phyloP scores from a whole-genome alignment of 2,329 filamentous ascomycete species.

The Zymoseptoria ardabiliae region DNA sequence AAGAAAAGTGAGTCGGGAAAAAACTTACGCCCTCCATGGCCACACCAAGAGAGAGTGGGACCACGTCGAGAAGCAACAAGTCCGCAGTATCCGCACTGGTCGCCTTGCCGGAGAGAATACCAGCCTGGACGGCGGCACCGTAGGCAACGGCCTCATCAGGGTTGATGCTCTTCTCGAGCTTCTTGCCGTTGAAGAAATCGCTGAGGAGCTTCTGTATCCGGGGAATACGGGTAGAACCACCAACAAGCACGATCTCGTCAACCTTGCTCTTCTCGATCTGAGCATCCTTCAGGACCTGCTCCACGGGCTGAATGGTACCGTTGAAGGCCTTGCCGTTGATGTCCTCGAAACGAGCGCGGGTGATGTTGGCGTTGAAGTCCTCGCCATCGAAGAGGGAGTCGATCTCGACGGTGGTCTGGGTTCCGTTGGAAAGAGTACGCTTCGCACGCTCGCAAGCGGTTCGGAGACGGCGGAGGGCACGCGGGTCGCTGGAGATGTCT shows the following conservation, averaged over 20 bases:
- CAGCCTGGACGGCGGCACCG: slow-evolving; percentile 96
- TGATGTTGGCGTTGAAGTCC: slow-evolving; percentile 95
- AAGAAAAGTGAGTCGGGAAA: slow-evolving; percentile 57
- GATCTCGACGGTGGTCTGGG: slow-evolving; percentile 96
- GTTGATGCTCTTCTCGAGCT: slow-evolving; percentile 99
- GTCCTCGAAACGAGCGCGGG: slow-evolving; percentile 97
- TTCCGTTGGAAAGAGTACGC: slow-evolving; percentile 94
- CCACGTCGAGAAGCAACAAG: slow-evolving; percentile 91
- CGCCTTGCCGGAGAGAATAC: slow-evolving; percentile 97
- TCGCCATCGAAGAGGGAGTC: slow-evolving; percentile 97
- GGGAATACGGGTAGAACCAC: slow-evolving; percentile 98
- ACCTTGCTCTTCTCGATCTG: slow-evolving; percentile 80
- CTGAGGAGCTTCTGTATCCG: slow-evolving; percentile 97
- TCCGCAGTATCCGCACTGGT: slow-evolving; percentile 90
- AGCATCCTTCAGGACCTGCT: slow-evolving; percentile 93
- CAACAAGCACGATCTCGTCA: slow-evolving; percentile 97
- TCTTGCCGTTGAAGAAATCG: slow-evolving; percentile 99
- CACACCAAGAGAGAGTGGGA: slow-evolving; percentile 93
- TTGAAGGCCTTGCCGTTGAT: slow-evolving; percentile 92
- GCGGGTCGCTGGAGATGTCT: slow-evolving; percentile 70
- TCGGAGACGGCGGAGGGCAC: slow-evolving; percentile 89
- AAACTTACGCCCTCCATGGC: slow-evolving; percentile 99
- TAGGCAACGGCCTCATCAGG: slow-evolving; percentile 98
- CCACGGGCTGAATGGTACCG: slow-evolving; percentile 89
- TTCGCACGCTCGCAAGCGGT: slow-evolving; percentile 99